A percentile compares a stretch with the other conserved stretches of the same genome.
These are phyloP conservation scores for Ogataea polymorpha DNA, from an alignment of 805 yeast genomes.

Conservation along the genomic window DNA sequence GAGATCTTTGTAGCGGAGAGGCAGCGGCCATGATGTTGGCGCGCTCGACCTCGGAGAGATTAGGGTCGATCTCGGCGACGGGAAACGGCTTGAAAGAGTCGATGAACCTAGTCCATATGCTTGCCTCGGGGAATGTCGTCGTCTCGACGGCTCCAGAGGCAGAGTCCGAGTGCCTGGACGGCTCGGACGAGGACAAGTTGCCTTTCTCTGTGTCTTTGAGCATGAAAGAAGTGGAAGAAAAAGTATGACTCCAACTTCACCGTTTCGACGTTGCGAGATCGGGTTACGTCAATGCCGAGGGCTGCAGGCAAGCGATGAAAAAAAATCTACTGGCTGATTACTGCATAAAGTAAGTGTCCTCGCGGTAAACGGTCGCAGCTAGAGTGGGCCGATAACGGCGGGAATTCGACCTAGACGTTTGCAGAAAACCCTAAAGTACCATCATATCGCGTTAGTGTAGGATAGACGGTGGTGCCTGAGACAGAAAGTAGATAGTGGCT, in stretches of 20 bases:
- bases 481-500: too few relatives aligned
- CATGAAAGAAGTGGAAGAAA: not conserved
- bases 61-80: slow-evolving; percentile 37
- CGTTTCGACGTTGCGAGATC: not conserved
- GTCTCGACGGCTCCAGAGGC: not conserved
- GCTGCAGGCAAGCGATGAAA: not conserved
- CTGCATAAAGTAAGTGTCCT: not conserved
- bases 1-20: slow-evolving; percentile 43
- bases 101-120: slow-evolving; percentile 11
- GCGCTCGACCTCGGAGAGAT: slow-evolving; percentile 37
- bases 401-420: too few relatives aligned
- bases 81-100: slow-evolving; percentile 24
- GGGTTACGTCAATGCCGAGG: not conserved
- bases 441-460: too few relatives aligned
- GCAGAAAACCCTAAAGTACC: too few relatives aligned
- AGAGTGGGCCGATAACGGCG: too few relatives aligned
- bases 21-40: slow-evolving; percentile 41
- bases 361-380: not conserved
- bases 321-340: not conserved
- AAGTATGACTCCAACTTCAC: not conserved
- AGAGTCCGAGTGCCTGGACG: not conserved
- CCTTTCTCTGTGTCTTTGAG: not conserved
- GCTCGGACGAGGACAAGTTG: not conserved
- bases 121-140: slow-evolving; percentile 24
- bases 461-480: too few relatives aligned